phyloP scores from a whole-genome alignment of 352 stramenopile genomes.

The Phytophthora ramorum region DNA sequence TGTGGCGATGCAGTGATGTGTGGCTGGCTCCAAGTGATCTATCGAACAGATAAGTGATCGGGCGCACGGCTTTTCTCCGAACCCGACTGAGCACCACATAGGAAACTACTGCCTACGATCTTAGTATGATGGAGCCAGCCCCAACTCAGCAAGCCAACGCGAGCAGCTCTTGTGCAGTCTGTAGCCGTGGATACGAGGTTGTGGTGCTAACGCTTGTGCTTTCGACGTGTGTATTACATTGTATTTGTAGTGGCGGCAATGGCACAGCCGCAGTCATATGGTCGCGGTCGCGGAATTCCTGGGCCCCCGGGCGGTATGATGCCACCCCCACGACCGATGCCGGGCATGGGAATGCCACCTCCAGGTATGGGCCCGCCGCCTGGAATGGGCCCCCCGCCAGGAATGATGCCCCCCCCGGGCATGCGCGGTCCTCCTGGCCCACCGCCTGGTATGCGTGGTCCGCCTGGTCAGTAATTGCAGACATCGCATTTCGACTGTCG shows the following conservation, averaged over 20 bases:
- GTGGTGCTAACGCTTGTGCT: conserved; percentile 18
- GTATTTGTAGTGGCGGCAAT: conserved; percentile 70
- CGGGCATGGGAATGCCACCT: conserved; percentile 65
- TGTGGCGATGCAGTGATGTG: conserved; percentile 9
- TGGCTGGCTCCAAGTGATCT: conserved; percentile 79
- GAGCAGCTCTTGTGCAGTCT: not conserved
- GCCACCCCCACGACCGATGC: conserved; percentile 65
- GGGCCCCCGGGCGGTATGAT: conserved; percentile 68
- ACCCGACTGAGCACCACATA: conserved; percentile 68
- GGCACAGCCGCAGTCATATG: conserved; percentile 82
- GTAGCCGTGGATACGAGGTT: conserved; percentile 3
- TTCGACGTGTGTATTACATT: conserved; percentile 7
- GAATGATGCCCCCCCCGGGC: conserved; percentile 79
- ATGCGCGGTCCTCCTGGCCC: conserved; percentile 68
- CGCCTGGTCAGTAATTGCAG: conserved; percentile 73
- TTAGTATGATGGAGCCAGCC: conserved; percentile 83
- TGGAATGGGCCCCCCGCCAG: conserved; percentile 77
- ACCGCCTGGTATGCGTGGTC: conserved; percentile 70
- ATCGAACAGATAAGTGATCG: conserved; percentile 88
- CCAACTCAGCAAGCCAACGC: not conserved
- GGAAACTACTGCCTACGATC: conserved; percentile 84
- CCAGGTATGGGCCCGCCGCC: conserved; percentile 77
- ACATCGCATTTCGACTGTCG: conserved; percentile 8
- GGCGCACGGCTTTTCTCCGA: conserved; percentile 72
- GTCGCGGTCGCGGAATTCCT: conserved; percentile 77